These are phyloP conservation scores for Pestalotiopsis sp. DNA, from an alignment of 2,329 filamentous ascomycete genomes.

Conservation along the genomic window DNA sequence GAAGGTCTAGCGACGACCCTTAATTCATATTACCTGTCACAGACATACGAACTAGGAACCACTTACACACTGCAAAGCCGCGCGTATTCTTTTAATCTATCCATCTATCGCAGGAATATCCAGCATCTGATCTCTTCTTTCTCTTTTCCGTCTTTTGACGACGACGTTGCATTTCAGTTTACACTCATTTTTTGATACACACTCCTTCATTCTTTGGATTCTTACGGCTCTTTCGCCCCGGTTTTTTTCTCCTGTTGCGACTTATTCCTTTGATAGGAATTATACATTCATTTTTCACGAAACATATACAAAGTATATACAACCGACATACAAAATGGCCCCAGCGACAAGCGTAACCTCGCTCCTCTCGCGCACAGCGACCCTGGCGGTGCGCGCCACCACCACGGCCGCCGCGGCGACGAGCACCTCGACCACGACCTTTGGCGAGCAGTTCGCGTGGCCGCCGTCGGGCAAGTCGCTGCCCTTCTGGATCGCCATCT, in stretches of 20 bases:
- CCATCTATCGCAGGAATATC: not conserved
- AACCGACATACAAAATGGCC: not conserved
- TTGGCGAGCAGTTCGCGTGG: not conserved
- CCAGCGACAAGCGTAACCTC: not conserved
- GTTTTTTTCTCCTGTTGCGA: not conserved
- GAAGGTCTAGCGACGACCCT: not conserved
- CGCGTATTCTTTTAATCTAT: not conserved
- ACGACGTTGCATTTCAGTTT: not conserved
- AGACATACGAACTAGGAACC: not conserved
- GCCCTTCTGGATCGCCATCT: slow-evolving; percentile 12
- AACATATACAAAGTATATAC: not conserved
- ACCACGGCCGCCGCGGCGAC: not conserved
- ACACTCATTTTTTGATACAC: not conserved
- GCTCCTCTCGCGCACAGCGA: not conserved
- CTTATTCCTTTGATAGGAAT: not conserved
- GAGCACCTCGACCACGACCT: not conserved
- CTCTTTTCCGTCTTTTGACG: not conserved
- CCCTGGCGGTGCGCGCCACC: not conserved
- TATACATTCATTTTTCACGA: not conserved
- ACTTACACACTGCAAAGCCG: not conserved
- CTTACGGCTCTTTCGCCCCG: not conserved
- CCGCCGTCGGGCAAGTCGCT: slow-evolving; percentile 9
- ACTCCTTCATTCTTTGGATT: not conserved
- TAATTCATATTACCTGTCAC: not conserved
- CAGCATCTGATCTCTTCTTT: not conserved